Evolutionary conservation across 2,329 filamentous ascomycete genomes (phyloP).

Genomic region (Diaporthe ilicicola): DNA sequence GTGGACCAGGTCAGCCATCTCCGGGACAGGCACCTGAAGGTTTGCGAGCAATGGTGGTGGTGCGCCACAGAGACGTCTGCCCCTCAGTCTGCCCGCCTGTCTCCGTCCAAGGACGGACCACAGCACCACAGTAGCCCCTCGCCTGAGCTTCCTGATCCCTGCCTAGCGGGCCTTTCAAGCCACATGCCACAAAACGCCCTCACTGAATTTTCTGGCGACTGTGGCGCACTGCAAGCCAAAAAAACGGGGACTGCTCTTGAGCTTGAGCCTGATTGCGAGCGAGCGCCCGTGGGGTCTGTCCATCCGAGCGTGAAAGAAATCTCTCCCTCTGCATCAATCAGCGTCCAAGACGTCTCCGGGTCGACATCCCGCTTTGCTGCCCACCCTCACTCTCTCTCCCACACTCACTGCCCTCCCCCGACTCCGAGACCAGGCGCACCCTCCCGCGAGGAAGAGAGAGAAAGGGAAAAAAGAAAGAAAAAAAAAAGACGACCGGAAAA

Average conservation of each 20-base stretch:
- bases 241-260: conserved; percentile 4
- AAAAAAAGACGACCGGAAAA: conserved; percentile 31
- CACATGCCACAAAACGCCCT: conserved; percentile 31
- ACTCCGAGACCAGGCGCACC: conserved; percentile 1
- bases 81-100: neutral
- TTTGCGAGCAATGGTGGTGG: neutral
- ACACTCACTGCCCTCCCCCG: neutral
- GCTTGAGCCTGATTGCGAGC: conserved; percentile 18
- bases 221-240: neutral
- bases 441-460: neutral
- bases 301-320: conserved; percentile 26
- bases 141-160: conserved; percentile 8
- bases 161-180: conserved; percentile 28
- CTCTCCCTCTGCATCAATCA: conserved; percentile 30
- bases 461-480: neutral
- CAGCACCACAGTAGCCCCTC: neutral
- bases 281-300: conserved; percentile 31
- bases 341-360: conserved; percentile 28
- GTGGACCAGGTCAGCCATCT: neutral
- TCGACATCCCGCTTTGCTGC: conserved; percentile 28
- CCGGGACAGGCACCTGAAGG: neutral
- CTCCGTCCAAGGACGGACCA: neutral
- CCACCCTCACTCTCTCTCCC: conserved; percentile 26
- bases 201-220: conserved; percentile 31
- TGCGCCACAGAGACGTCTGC: conserved; percentile 27